Base-by-base conservation (phyloP, 2,329 filamentous ascomycete species). In the Ilyonectria destructans region DNA sequence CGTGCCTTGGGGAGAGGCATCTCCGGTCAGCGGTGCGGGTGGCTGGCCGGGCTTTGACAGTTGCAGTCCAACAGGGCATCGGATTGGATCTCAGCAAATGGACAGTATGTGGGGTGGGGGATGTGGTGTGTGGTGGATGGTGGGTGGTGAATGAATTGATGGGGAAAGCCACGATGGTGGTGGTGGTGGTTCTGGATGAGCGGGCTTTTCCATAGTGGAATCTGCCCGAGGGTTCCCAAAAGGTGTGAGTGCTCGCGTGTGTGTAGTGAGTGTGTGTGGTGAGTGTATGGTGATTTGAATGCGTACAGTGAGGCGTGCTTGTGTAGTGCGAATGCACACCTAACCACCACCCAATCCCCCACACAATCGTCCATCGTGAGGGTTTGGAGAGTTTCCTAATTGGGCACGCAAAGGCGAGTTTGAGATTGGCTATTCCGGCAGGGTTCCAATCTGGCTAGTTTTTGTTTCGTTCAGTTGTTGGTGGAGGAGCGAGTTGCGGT, bases 1-100 rank as follows among this genome's bases (percentile, higher is more conserved):
- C 33, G 31, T 31, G 40, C n/a, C 40, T 17, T 26, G 46, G 54
- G 19, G 31, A 43, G 46, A 51, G 61, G 45, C 54, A 46, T 64
- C 33, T 64, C 61, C 54, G 52, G 55, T 43, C 62, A 59, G 31
- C 45, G 62, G 48, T 59, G 46, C 55, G 19, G 45, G 51, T 58
- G 58, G 58, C 57, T 52, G 64, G 58, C 58, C 52, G 58, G 64
- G 56, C 19, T 31, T 62, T 58, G 52, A 60, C 35, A 58, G 60
- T 51, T 35, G 52, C 51, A 45, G 52, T 23, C 58, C 52, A 37
- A 43, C 52, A 58, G 49, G 63, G 43, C 63, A 59, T 51, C 49
- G 63, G 45, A 57, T 61, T 65, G 49, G 43, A 35, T 52, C 43
- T 52, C 43, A 21, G 19, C n/a, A 31, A 21, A 37, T 7, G 26